A percentile compares a stretch with the other conserved stretches of the same genome.
These are phyloP conservation scores for Xenoacremonium recifei DNA, from an alignment of 2,329 filamentous ascomycete genomes.

Conservation along the genomic window DNA sequence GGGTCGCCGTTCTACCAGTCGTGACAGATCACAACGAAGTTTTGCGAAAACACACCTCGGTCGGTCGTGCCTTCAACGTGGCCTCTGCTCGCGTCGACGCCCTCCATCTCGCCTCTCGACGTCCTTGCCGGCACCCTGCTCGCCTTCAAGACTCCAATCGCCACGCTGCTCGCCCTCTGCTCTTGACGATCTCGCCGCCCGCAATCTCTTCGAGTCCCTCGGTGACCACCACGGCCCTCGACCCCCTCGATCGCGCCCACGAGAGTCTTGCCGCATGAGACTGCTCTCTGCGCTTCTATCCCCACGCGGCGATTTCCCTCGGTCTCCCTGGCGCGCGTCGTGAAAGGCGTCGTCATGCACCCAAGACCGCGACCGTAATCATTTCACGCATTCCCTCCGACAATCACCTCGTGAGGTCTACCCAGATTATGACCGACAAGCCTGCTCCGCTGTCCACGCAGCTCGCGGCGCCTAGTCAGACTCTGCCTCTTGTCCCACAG, in stretches of 20 bases:
- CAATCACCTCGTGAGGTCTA: slow-evolving; percentile 42
- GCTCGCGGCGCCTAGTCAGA: slow-evolving; percentile 55
- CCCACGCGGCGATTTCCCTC: slow-evolving; percentile 17
- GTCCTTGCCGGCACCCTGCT: slow-evolving; percentile 5
- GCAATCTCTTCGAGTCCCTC: slow-evolving; percentile 3
- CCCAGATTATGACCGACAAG: slow-evolving; percentile 64
- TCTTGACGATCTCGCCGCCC: slow-evolving; percentile 15
- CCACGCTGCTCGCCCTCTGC: slow-evolving; percentile 17
- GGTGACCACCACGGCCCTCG: too few relatives aligned
- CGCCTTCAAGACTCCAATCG: slow-evolving; percentile 11
- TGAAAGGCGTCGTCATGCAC: slow-evolving; percentile 58
- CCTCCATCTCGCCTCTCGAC: slow-evolving; percentile 13
- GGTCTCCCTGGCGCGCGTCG: slow-evolving; percentile 38
- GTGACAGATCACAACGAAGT: slow-evolving; percentile 30
- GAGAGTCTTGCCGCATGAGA: slow-evolving; percentile 24
- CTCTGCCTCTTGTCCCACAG: slow-evolving; percentile 36
- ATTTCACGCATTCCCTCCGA: slow-evolving; percentile 37
- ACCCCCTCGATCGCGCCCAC: too few relatives aligned
- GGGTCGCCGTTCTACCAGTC: slow-evolving; percentile 23
- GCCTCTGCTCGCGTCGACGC: slow-evolving; percentile 18
- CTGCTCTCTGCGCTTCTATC: slow-evolving; percentile 13
- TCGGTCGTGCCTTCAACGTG: slow-evolving; percentile 21
- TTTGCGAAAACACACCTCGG: slow-evolving; percentile 30
- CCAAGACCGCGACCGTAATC: slow-evolving; percentile 52
- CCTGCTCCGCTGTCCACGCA: slow-evolving; percentile 52